These are phyloP conservation scores for Halophytophthora batemanensis DNA, from an alignment of 352 stramenopile genomes.

Conservation along the genomic window DNA sequence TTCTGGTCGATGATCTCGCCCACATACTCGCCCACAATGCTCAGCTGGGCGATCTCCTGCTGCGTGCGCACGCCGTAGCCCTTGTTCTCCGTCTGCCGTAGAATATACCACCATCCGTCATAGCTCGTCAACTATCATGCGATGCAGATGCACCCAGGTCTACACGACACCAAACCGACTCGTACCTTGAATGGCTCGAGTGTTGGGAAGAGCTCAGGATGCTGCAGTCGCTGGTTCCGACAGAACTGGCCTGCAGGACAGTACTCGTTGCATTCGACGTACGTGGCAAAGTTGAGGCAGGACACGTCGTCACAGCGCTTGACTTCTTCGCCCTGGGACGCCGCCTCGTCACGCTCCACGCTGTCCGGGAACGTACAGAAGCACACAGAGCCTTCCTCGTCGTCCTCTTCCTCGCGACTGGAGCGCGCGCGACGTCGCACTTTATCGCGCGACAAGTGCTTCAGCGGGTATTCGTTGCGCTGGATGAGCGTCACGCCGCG, in stretches of 20 bases:
- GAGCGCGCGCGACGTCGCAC: conserved; percentile 27
- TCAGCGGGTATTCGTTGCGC: conserved; percentile 73
- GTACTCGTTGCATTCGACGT: conserved; percentile 64
- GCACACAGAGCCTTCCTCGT: conserved; percentile 45
- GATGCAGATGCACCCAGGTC: too few relatives aligned
- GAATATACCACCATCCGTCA: too few relatives aligned
- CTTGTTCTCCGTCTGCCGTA: conserved; percentile 62
- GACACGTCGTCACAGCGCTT: conserved; percentile 79
- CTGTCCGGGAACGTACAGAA: conserved; percentile 53
- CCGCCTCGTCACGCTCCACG: conserved; percentile 31
- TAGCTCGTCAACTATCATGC: too few relatives aligned
- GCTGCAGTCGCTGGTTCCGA: conserved; percentile 75
- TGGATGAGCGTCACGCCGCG: conserved; percentile 58
- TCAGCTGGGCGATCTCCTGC: conserved; percentile 54
- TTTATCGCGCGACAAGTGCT: conserved; percentile 41
- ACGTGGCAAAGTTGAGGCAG: conserved; percentile 88
- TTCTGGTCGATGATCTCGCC: conserved; percentile 91
- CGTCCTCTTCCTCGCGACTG: conserved; percentile 26
- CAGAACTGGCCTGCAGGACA: conserved; percentile 55
- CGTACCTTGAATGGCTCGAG: conserved; percentile 70
- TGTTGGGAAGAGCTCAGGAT: conserved; percentile 53
- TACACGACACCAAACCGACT: not conserved
- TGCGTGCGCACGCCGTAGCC: conserved; percentile 80
- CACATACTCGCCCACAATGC: conserved; percentile 89
- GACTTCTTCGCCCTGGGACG: conserved; percentile 4